phyloP scores from a whole-genome alignment of 345 rosid species.

The Syzygium jambos region DNA sequence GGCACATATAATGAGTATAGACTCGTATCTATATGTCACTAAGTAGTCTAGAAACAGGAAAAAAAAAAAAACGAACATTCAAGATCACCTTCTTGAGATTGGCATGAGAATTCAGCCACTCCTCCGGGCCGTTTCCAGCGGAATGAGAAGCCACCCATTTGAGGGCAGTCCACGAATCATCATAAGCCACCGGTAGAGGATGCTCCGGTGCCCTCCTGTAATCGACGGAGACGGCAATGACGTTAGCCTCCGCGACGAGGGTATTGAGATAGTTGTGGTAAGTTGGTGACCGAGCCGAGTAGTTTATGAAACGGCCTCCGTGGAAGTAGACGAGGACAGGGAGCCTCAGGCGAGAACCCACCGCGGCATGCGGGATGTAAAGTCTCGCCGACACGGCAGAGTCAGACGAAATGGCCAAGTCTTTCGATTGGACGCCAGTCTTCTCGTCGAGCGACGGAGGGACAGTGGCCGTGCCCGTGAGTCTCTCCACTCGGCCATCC shows the following conservation, averaged over 20 bases:
- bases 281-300: slow-evolving; percentile 6
- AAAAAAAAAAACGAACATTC: neutral
- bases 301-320: slow-evolving; percentile 25
- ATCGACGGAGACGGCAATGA: slow-evolving; percentile 17
- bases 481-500: slow-evolving; percentile 28
- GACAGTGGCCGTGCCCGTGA: slow-evolving; percentile 9
- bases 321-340: slow-evolving; percentile 33
- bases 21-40: neutral
- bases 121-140: slow-evolving; percentile 13
- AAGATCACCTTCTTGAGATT: neutral
- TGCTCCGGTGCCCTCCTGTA: slow-evolving; percentile 36
- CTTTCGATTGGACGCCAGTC: slow-evolving; percentile 22
- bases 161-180: slow-evolving; percentile 36
- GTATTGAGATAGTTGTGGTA: slow-evolving; percentile 13
- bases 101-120: slow-evolving; percentile 20
- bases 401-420: slow-evolving; percentile 4
- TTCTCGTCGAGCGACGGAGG: slow-evolving; percentile 9
- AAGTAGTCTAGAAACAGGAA: neutral
- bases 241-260: slow-evolving; percentile 13
- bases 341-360: slow-evolving; percentile 6
- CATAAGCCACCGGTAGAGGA: slow-evolving; percentile 21
- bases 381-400: slow-evolving; percentile 12
- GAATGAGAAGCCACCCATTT: slow-evolving; percentile 27
- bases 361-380: slow-evolving; percentile 11
- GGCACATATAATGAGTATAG: neutral